A percentile compares a stretch with the other conserved stretches of the same genome.
These are phyloP conservation scores for Cymbopogon flexuosus DNA, from an alignment of 202 grass and related monocot genomes.

Conservation along the genomic window DNA sequence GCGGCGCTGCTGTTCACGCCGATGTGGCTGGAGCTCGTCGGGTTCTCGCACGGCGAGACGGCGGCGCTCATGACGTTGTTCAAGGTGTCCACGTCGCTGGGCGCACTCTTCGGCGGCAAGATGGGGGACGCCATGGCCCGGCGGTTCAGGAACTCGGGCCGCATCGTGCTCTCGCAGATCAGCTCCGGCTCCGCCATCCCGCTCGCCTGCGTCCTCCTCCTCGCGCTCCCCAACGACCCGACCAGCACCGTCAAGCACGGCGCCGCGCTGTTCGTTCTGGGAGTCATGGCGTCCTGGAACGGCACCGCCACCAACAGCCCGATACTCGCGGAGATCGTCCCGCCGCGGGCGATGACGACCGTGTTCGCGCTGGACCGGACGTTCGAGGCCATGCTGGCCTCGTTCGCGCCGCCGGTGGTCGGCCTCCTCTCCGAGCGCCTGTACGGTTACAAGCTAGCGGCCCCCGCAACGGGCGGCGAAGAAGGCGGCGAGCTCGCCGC, in stretches of 20 bases:
- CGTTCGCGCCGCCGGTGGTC: slow-evolving; percentile 76
- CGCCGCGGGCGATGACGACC: slow-evolving; percentile 63
- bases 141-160: slow-evolving; percentile 56
- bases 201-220: slow-evolving; percentile 48
- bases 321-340: slow-evolving; percentile 84
- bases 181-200: slow-evolving; percentile 67
- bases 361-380: slow-evolving; percentile 73
- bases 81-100: slow-evolving; percentile 52
- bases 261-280: background rate
- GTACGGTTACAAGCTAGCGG: slow-evolving; percentile 56
- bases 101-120: slow-evolving; percentile 62
- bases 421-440: slow-evolving; percentile 63
- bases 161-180: slow-evolving; percentile 73
- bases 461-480: background rate
- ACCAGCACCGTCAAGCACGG: slow-evolving; percentile 29
- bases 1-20: slow-evolving; percentile 8
- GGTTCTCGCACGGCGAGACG: slow-evolving; percentile 65
- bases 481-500: background rate
- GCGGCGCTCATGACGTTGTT: slow-evolving; percentile 61
- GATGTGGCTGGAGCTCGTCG: slow-evolving; percentile 70
- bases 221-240: slow-evolving; percentile 56
- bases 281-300: slow-evolving; percentile 30
- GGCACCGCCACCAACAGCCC: slow-evolving; percentile 61
- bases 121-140: slow-evolving; percentile 62
- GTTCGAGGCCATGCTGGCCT: slow-evolving; percentile 71